Conservation (phyloP, 768 basidiomycete species). For the Calvatia gigantea region DNA sequence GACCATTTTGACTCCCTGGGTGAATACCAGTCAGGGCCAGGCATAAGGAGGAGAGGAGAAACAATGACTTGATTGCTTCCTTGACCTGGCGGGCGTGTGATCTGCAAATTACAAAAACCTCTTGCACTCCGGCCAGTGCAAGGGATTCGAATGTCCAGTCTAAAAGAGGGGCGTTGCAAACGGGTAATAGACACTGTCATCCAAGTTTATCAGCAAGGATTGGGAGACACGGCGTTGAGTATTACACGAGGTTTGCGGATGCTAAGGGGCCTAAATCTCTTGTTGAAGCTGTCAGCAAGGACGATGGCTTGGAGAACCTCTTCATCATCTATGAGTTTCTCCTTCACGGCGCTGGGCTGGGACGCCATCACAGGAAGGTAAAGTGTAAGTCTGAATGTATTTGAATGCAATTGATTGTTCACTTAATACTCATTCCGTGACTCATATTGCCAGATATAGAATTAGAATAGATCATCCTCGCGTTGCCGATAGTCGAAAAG, state of each 20-base stretch:
- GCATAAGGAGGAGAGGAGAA: constrained; percentile 12
- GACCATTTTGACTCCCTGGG: constrained; percentile 83
- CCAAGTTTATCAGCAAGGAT: constrained; percentile 17
- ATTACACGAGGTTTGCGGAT: constrained; percentile 81
- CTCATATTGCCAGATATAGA: constrained; percentile 21
- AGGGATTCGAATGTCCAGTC: constrained; percentile 98
- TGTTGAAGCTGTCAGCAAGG: constrained; percentile 95
- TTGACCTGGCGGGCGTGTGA: constrained; percentile 88
- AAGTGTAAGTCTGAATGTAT: constrained; percentile 13
- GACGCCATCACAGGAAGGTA: constrained; percentile 58
- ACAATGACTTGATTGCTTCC: constrained; percentile 72
- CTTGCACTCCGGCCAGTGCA: constrained; percentile 91
- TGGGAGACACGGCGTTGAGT: constrained; percentile 7
- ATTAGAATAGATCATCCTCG: neutral
- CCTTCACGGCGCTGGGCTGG: constrained; percentile 54
- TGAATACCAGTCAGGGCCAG: constrained; percentile 12
- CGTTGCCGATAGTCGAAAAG: constrained; percentile 23
- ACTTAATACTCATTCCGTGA: constrained; percentile 14
- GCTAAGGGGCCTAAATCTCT: constrained; percentile 88
- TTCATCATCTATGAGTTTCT: constrained; percentile 64
- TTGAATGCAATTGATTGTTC: neutral
- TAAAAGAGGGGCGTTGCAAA: constrained; percentile 90
- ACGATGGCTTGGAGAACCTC: constrained; percentile 93
- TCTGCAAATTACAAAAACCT: constrained; percentile 93
- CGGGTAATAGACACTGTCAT: constrained; percentile 80